Evolutionary conservation across 2,329 filamentous ascomycete genomes (phyloP).

Genomic region (Cercospora nicotianae): DNA sequence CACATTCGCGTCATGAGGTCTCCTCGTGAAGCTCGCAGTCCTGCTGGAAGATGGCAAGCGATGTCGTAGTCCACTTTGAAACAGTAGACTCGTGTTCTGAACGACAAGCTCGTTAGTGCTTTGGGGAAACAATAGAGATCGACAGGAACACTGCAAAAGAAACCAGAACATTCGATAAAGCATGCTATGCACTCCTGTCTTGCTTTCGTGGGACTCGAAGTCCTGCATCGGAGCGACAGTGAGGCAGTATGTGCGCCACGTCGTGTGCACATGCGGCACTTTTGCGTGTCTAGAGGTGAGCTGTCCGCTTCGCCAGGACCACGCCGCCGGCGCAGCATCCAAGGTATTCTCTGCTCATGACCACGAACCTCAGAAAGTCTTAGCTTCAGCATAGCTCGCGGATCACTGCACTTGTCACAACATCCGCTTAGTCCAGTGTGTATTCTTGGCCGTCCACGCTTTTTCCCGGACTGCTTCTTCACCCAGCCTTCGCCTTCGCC

Average conservation of each 20-base stretch:
- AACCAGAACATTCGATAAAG: slow-evolving; percentile 16
- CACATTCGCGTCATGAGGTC: background rate
- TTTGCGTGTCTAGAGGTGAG: background rate
- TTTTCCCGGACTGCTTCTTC: background rate
- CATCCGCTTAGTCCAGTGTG: background rate
- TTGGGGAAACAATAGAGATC: background rate
- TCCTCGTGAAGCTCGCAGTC: background rate
- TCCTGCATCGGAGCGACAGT: background rate
- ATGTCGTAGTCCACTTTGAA: background rate
- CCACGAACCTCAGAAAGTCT: background rate
- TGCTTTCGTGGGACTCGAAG: background rate
- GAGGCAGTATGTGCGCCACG: background rate
- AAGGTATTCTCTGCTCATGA: background rate
- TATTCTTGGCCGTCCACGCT: background rate
- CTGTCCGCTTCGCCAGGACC: background rate
- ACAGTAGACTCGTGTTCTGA: background rate
- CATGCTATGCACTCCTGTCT: slow-evolving; percentile 15
- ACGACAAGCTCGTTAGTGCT: background rate
- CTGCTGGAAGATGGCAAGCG: background rate
- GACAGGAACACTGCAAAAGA: slow-evolving; percentile 2
- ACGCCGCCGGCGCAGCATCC: background rate
- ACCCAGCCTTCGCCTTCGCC: slow-evolving; percentile 38
- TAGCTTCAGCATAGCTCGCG: background rate
- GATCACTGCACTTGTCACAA: background rate
- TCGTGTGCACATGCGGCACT: background rate